phyloP scores from a whole-genome alignment of 2,329 filamentous ascomycete species.

The Neonectria neomacrospora region DNA sequence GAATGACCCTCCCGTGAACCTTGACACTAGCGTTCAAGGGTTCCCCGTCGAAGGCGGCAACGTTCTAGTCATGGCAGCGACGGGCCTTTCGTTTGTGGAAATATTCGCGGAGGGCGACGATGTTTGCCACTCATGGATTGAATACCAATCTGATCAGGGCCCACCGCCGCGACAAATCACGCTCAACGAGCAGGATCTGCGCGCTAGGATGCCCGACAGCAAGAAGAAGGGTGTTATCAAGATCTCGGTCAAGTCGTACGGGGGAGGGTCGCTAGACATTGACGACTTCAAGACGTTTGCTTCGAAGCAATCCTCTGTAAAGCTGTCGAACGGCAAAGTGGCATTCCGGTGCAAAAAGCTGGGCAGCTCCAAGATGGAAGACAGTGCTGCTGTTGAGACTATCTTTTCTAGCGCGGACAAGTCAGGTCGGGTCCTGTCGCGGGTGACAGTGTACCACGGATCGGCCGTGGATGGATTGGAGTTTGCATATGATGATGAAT shows the following conservation, averaged over 20 bases:
- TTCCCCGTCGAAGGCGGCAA: conserved; percentile 85
- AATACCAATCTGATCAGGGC: conserved; percentile 74
- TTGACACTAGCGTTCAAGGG: conserved; percentile 83
- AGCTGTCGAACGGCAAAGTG: conserved; percentile 74
- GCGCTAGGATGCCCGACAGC: conserved; percentile 75
- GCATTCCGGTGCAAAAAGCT: conserved; percentile 82
- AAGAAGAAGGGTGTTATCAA: conserved; percentile 78
- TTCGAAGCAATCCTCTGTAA: conserved; percentile 78
- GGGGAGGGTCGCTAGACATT: conserved; percentile 78
- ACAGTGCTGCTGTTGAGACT: conserved; percentile 75
- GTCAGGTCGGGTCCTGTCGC: conserved; percentile 78
- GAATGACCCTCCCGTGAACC: conserved; percentile 71
- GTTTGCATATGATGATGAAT: conserved; percentile 90
- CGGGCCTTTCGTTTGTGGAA: conserved; percentile 88
- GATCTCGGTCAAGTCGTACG: conserved; percentile 80
- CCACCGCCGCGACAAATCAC: conserved; percentile 76
- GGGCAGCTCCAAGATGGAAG: conserved; percentile 77
- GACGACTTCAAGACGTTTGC: conserved; percentile 78
- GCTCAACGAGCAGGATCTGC: conserved; percentile 79
- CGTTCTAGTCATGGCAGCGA: conserved; percentile 79
- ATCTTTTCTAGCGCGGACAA: conserved; percentile 76
- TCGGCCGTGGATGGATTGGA: conserved; percentile 85
- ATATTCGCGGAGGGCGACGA: conserved; percentile 84
- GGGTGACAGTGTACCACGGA: conserved; percentile 81
- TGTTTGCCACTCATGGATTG: conserved; percentile 82